Percentiles rank a stretch among this genome's conserved stretches.
phyloP scores from a whole-genome alignment of 306 rosid species.

The Quercus parvula region DNA sequence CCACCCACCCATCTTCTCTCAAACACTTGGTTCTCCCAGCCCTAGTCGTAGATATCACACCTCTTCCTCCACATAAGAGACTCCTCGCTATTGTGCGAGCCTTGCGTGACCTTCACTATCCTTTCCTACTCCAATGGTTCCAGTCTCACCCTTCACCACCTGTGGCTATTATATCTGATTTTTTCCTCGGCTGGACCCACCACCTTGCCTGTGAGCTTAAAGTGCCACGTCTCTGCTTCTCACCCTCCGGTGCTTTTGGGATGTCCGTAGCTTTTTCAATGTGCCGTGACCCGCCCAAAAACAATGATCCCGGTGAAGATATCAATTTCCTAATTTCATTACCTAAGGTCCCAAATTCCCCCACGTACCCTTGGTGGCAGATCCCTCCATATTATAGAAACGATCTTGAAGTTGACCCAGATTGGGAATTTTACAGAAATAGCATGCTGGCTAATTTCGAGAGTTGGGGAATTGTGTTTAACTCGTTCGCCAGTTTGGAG shows the following conservation, averaged over 20 bases:
- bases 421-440: conserved; percentile 20
- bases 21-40: conserved; percentile 28
- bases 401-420: conserved; percentile 9
- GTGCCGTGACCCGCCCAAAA: conserved; percentile 18
- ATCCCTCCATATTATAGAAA: background rate
- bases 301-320: background rate
- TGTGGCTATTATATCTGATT: conserved; percentile 41
- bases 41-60: background rate
- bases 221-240: conserved; percentile 36
- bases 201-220: conserved; percentile 34
- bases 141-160: conserved; percentile 25
- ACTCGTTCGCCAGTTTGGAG: conserved; percentile 35
- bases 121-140: conserved; percentile 31
- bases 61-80: background rate
- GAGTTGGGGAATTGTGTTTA: conserved; percentile 41
- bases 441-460: conserved; percentile 5
- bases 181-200: conserved; percentile 55
- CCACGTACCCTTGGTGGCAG: conserved; percentile 45
- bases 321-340: conserved; percentile 17
- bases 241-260: conserved; percentile 35
- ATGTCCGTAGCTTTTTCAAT: conserved; percentile 1
- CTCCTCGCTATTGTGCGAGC: background rate
- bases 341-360: conserved; percentile 36
- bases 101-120: conserved; percentile 38
- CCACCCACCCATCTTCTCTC: conserved; percentile 30